These are phyloP conservation scores for Pontederia paniculata DNA, from an alignment of 176 grass and related monocot species.

Conservation along the genomic window DNA sequence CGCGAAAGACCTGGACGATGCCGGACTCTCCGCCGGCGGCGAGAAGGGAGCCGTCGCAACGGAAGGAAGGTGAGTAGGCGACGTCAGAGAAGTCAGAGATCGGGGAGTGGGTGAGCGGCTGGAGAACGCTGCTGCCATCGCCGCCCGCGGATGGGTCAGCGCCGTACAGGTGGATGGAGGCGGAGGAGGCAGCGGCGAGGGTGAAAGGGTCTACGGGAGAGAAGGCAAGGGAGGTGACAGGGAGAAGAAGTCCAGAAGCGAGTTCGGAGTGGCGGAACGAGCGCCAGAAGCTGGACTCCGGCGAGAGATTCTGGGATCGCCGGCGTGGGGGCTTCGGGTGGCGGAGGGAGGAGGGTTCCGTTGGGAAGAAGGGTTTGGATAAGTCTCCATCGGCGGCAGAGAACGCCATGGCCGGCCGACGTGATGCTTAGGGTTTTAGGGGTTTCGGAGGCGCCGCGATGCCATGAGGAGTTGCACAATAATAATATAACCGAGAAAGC, in stretches of 20 bases:
- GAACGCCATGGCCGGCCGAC: constrained; percentile 29
- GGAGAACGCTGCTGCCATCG: background rate
- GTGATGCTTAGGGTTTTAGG: no score
- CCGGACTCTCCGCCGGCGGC: constrained; percentile 29
- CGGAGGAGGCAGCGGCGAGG: constrained; percentile 50
- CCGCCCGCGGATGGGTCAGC: constrained; percentile 8
- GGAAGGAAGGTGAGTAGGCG: constrained; percentile 71
- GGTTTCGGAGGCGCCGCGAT: no score
- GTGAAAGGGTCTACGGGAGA: constrained; percentile 25
- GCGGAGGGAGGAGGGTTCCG: constrained; percentile 14
- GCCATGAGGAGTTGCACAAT: no score
- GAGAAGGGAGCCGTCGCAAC: constrained; percentile 40
- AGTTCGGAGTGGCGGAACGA: constrained; percentile 36
- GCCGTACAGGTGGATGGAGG: constrained; percentile 50
- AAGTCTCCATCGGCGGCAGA: constrained; percentile 10
- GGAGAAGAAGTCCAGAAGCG: constrained; percentile 31
- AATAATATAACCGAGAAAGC: no score
- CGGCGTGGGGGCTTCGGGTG: constrained; percentile 24
- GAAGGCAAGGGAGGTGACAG: constrained; percentile 66
- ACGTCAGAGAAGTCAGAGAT: constrained; percentile 38
- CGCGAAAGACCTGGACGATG: constrained; percentile 64
- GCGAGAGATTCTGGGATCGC: constrained; percentile 19
- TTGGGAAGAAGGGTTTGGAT: constrained; percentile 40
- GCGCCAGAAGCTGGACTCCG: constrained; percentile 56
- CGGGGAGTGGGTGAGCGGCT: constrained; percentile 18